Base-by-base conservation (phyloP, 352 stramenopile species). In the Blastocystis sp. region DNA sequence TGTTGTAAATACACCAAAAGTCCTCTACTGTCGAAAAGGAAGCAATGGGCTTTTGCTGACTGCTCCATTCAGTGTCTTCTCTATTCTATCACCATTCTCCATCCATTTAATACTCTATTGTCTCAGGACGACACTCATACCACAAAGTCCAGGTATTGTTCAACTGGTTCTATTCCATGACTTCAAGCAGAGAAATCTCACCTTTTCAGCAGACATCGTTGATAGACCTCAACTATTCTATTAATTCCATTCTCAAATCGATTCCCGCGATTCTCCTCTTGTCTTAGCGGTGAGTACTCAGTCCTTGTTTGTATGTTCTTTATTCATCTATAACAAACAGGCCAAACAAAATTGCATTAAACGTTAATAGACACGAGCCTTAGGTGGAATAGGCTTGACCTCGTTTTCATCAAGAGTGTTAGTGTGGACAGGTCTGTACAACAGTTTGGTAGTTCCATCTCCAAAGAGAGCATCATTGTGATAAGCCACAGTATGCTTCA, bases 111-210 rank as follows among this genome's bases (percentile, higher is more conserved):
- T 46, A 73, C 61, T 73, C 32, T 6, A 12, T n/a, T 49, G 12
- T n/a, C 11, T 46, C 32, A 19, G n/a, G 16, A 46, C 61, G 61
- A 29, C 32, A 19, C 61, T 73, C 61, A 73, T 73, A 73, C 61
- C 61, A 73, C 19, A 73, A 14, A 73, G 7, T 21, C 61, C 61
- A 73, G 19, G 11, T 14, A 37, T 29, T 73, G 24, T 73, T 73
- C 61, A 73, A 39, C 61, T 73, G 61, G 51, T 46, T 73, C 61
- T 73, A 73, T 66, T 37, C 49, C 49, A 57, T 57, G 11, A 57
- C 21, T 21, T 21, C 49, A 21, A 21, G 12, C 11, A 57, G 49
- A 57, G 12, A 12, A 57, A 21, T 21, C 12, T 12, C 12, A 57
- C 49, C 49, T 12, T 57, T 57, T 57, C 49, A 21, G 49, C 49